Evolutionary conservation across 306 rosid species (phyloP), one percentile per base, ranked within the genome.

Genomic region (Glycine latifolia): DNA sequence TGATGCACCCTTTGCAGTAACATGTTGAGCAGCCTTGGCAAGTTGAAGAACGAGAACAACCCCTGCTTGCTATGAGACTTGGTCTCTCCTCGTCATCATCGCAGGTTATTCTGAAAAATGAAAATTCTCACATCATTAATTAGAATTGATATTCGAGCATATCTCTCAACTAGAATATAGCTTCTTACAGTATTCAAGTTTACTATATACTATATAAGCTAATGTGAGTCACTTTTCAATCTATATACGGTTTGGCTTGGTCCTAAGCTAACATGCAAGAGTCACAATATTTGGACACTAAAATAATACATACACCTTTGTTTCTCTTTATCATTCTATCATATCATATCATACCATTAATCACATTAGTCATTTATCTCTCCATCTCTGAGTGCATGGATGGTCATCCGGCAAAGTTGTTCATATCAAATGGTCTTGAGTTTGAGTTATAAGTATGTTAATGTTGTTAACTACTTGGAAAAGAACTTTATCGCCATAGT

Each of bases 11-110:
- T 4, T 58, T 12, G 15, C 93, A 92, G 12, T 77, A 86, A 17
- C 91, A 85, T 8, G 58, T 31, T 1, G 58, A 35, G 87, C 93
- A 92, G 33, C 91, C 94, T 37, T 14, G 6, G 69, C 93, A 87
- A 10, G 11, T 13, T 3, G 84, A 5, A 1, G 46, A 7, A 13
- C 80, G 83, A 12, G 83, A 71, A 69, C 93, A 92, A 0, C 90
- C 88, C 37, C 87, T 56, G 43, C n/a, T 3, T 15, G 17, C 6
- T 59, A 67, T 87, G 0, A 87, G 67, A 71, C 85, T 74, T 0
- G 41, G 76, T 8, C 91, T 60, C 77, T 90, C 91, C 79, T 85
- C 86, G 0, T 76, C 84, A 2, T 77, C 82, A 0, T 80, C 52
- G 0, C 91, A 89, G 14, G 81, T 86, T 81, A 87, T 83, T 46